Percentiles rank a stretch among this genome's conserved stretches.
Conservation (phyloP, 139 green algal genomes). For the Chlorella sp. region DNA sequence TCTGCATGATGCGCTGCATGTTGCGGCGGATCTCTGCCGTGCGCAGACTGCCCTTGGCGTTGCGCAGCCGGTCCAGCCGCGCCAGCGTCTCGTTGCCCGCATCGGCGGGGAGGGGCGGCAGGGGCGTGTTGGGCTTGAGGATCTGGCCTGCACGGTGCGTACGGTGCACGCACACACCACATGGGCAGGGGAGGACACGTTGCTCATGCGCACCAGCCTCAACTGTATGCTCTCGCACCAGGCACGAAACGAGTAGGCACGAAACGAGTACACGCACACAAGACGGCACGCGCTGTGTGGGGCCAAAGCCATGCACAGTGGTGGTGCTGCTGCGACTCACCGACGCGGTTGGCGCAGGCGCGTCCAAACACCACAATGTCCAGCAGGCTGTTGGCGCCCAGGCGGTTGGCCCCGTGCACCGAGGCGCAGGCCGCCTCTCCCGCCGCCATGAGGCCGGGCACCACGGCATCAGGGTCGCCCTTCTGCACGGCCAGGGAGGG, state of each 20-base stretch:
- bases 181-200: too few species aligned
- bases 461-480: conserved; percentile 72
- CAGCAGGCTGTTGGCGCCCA: conserved; percentile 96
- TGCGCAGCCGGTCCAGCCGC: conserved; percentile 83
- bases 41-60: conserved; percentile 65
- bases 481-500: conserved; percentile 4
- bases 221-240: too few species aligned
- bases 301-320: too few species aligned
- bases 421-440: conserved; percentile 90
- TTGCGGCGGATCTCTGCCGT: conserved; percentile 67
- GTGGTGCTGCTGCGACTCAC: conserved; percentile 21
- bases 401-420: conserved; percentile 97
- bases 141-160: conserved; percentile 58
- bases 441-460: conserved; percentile 91
- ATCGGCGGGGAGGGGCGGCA: conserved; percentile 63
- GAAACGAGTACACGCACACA: too few species aligned
- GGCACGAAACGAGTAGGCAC: too few species aligned
- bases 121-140: conserved; percentile 75
- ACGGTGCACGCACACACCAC: too few species aligned
- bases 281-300: too few species aligned
- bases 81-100: conserved; percentile 72
- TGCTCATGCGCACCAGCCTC: too few species aligned
- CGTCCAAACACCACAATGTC: conserved; percentile 99
- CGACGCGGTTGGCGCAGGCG: conserved; percentile 82
- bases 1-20: conserved; percentile 90